These are phyloP conservation scores for Kingdonia uniflora DNA, from an alignment of 164 flowering plant species.

Conservation along the genomic window DNA sequence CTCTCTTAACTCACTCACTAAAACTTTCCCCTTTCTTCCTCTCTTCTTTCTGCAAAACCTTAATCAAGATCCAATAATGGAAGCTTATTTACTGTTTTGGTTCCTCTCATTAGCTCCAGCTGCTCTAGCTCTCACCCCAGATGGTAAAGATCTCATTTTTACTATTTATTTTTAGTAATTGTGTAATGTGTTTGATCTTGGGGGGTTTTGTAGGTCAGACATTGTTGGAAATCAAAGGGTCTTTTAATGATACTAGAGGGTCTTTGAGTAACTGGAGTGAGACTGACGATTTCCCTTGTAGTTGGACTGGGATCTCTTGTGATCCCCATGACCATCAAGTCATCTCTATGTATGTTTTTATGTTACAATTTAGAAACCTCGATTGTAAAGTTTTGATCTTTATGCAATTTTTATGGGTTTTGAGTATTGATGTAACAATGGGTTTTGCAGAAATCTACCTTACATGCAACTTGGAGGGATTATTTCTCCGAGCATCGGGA, in stretches of 20 bases:
- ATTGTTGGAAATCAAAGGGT: conserved; percentile 59
- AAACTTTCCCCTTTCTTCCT: too few relatives aligned
- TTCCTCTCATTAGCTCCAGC: conserved; percentile 11
- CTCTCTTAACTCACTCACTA: too few relatives aligned
- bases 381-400: neutral
- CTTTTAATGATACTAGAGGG: conserved; percentile 58
- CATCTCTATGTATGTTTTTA: conserved; percentile 44
- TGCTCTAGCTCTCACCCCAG: conserved; percentile 53
- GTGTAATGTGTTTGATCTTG: neutral
- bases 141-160: conserved; percentile 36
- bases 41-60: too few relatives aligned
- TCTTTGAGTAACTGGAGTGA: conserved; percentile 58
- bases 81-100: too few relatives aligned
- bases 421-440: neutral
- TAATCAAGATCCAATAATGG: too few relatives aligned
- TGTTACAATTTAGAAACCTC: too few relatives aligned
- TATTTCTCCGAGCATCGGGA: conserved; percentile 81
- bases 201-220: conserved; percentile 32
- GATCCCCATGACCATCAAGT: conserved; percentile 49
- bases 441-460: conserved; percentile 60
- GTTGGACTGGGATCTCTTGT: conserved; percentile 84
- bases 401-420: too few relatives aligned
- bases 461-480: conserved; percentile 80
- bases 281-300: conserved; percentile 64
- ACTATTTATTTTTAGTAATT: neutral